Conservation (phyloP, 2,329 filamentous ascomycete genomes). For the Lomentospora prolificans region DNA sequence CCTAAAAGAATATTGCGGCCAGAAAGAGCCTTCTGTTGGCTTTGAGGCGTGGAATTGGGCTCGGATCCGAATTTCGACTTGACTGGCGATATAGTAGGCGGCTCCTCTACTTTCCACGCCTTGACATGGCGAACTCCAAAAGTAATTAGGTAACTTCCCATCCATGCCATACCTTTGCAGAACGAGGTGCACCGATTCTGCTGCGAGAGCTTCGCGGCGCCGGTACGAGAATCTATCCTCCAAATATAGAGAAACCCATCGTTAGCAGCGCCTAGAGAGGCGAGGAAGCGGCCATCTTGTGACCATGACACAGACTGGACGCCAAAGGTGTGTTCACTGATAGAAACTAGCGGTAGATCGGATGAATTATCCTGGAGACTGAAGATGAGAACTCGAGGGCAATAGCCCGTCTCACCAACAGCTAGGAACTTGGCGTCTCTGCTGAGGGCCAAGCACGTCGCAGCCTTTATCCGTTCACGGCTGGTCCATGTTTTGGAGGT, state of each 20-base stretch:
- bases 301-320: conserved; percentile 87
- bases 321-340: conserved; percentile 84
- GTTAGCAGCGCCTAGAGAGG: conserved; percentile 78
- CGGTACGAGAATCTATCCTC: conserved; percentile 74
- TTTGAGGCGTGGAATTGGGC: conserved; percentile 10
- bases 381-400: conserved; percentile 83
- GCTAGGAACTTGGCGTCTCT: conserved; percentile 79
- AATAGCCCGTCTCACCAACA: conserved; percentile 92
- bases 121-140: conserved; percentile 88
- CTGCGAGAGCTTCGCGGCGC: conserved; percentile 69
- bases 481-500: conserved; percentile 72
- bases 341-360: conserved; percentile 72
- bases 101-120: conserved; percentile 78
- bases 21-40: conserved; percentile 52
- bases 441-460: conserved; percentile 82
- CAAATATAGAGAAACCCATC: conserved; percentile 93
- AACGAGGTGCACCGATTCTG: conserved; percentile 85
- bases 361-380: conserved; percentile 69
- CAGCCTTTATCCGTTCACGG: conserved; percentile 86
- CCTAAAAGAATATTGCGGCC: conserved; percentile 86
- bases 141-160: conserved; percentile 74
- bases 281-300: conserved; percentile 73
- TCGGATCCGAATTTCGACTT: conserved; percentile 49
- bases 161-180: conserved; percentile 81
- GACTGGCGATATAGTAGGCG: conserved; percentile 45